Evolutionary conservation across 805 yeast species (phyloP).

Genomic region (Myxozyma melibiosi): DNA sequence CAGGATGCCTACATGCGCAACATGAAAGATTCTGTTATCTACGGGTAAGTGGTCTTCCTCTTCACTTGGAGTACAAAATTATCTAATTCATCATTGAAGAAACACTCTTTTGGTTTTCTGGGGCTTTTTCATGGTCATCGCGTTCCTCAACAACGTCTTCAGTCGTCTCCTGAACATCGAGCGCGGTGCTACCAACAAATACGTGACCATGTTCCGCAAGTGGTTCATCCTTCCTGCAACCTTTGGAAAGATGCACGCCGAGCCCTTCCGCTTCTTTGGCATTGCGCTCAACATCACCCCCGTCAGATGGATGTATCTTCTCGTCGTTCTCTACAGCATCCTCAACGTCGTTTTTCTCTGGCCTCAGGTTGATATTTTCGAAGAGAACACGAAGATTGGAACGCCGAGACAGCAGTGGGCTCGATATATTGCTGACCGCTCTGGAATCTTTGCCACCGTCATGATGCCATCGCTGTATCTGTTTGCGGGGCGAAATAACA

Average conservation of each 20-base stretch:
- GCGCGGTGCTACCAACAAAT: neutral
- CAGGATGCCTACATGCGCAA: constrained; percentile 1
- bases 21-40: constrained; percentile 9
- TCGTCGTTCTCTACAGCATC: neutral
- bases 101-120: constrained; percentile 21
- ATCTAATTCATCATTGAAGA: neutral
- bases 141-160: constrained; percentile 1
- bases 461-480: constrained; percentile 58
- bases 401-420: constrained; percentile 3
- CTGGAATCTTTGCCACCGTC: constrained; percentile 38
- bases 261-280: constrained; percentile 28
- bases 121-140: constrained; percentile 13
- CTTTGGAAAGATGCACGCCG: constrained; percentile 35
- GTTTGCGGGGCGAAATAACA: constrained; percentile 75
- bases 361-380: constrained; percentile 2
- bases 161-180: constrained; percentile 4
- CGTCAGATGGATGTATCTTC: constrained; percentile 43
- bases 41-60: constrained; percentile 5
- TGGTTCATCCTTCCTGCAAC: constrained; percentile 38
- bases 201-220: constrained; percentile 19
- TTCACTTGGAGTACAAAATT: neutral
- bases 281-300: constrained; percentile 41
- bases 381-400: neutral
- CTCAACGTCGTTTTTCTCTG: constrained; percentile 17
- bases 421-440: constrained; percentile 15